phyloP scores from a whole-genome alignment of 2,329 filamentous ascomycete species.

The Beauveria australis region DNA sequence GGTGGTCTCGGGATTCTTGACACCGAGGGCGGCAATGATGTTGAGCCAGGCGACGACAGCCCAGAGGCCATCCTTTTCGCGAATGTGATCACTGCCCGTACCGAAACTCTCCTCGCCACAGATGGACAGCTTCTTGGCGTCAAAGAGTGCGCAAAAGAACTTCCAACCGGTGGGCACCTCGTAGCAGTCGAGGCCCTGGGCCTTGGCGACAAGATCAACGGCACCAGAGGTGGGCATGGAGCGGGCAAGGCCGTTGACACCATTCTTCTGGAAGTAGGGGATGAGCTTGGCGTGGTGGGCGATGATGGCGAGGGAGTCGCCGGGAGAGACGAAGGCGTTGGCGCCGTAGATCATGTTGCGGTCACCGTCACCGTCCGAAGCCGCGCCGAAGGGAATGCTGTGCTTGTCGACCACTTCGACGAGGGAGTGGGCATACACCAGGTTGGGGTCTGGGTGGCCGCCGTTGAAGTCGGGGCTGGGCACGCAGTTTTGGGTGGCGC shows the following conservation, averaged over 20 bases:
- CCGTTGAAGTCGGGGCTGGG: constrained; percentile 94
- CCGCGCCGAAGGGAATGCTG: constrained; percentile 89
- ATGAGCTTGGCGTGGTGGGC: constrained; percentile 94
- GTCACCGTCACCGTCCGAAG: constrained; percentile 94
- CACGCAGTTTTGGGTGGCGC: constrained; percentile 78
- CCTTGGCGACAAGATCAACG: constrained; percentile 91
- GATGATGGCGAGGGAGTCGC: constrained; percentile 96
- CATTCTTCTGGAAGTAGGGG: constrained; percentile 96
- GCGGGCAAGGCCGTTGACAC: constrained; percentile 87
- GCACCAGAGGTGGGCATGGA: constrained; percentile 97
- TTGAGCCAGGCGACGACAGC: constrained; percentile 96
- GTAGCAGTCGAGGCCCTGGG: constrained; percentile 83
- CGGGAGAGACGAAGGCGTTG: constrained; percentile 91
- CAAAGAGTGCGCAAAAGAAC: constrained; percentile 95
- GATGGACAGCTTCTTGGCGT: constrained; percentile 92
- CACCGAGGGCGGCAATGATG: constrained; percentile 90
- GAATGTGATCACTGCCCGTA: constrained; percentile 96
- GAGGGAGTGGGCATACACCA: constrained; percentile 91
- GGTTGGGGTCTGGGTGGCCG: constrained; percentile 94
- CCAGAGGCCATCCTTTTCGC: constrained; percentile 98
- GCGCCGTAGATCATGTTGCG: constrained; percentile 99
- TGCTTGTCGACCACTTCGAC: constrained; percentile 90
- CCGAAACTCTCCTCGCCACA: constrained; percentile 98
- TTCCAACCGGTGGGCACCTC: constrained; percentile 99
- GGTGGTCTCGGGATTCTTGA: constrained; percentile 68